phyloP scores from a whole-genome alignment of 352 stramenopile species.

The Globisporangium spiculum region DNA sequence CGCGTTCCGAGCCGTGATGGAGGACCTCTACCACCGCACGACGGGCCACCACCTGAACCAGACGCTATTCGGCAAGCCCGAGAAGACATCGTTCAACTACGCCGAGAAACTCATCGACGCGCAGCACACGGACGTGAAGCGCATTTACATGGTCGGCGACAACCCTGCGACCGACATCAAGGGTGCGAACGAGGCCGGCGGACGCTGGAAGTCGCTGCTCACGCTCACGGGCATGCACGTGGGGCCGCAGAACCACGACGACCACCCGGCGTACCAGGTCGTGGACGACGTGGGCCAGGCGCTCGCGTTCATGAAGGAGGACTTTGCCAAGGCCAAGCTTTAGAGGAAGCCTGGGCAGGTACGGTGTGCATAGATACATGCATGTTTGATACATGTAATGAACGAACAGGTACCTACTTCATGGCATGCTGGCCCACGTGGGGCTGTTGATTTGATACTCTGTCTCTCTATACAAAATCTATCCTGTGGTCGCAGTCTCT shows the following conservation, averaged over 20 bases:
- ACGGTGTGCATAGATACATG: not conserved
- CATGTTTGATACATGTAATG: not conserved
- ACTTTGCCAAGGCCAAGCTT: slow-evolving; percentile 36
- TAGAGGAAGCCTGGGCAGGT: slow-evolving; percentile 5
- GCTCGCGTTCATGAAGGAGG: slow-evolving; percentile 74
- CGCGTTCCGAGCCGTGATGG: slow-evolving; percentile 75
- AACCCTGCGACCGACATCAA: slow-evolving; percentile 84
- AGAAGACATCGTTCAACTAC: slow-evolving; percentile 71
- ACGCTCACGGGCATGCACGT: slow-evolving; percentile 82
- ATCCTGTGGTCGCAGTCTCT: slow-evolving; percentile 14
- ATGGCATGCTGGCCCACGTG: not conserved
- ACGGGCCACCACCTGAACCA: slow-evolving; percentile 74
- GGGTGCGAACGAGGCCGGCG: slow-evolving; percentile 67
- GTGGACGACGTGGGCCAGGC: slow-evolving; percentile 68
- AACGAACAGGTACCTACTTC: not conserved
- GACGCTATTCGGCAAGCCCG: slow-evolving; percentile 78
- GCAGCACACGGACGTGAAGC: slow-evolving; percentile 60
- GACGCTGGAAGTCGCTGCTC: slow-evolving; percentile 81
- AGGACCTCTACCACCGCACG: slow-evolving; percentile 70
- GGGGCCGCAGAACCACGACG: slow-evolving; percentile 61
- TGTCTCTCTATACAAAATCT: slow-evolving; percentile 8
- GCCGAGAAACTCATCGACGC: slow-evolving; percentile 73
- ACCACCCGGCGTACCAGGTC: slow-evolving; percentile 64
- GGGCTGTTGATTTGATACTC: not conserved
- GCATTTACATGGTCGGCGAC: slow-evolving; percentile 87